These are phyloP conservation scores for Kurtzmaniella quercitrusa DNA, from an alignment of 1,139 yeast genomes.

Conservation along the genomic window DNA sequence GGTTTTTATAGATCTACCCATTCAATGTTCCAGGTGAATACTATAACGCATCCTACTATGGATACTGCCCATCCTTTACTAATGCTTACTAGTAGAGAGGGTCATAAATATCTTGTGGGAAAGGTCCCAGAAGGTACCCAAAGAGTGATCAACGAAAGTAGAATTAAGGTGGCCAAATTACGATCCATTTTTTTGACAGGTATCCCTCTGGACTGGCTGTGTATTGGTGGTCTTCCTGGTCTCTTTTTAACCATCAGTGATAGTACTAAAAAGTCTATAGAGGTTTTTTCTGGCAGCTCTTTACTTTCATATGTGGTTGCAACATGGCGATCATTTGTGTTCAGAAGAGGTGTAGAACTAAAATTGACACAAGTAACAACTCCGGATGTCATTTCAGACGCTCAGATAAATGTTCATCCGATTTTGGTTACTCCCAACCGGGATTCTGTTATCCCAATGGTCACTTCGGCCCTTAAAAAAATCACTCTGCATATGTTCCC, in stretches of 20 bases:
- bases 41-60: slow-evolving; percentile 53
- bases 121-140: slow-evolving; percentile 85
- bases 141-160: slow-evolving; percentile 56
- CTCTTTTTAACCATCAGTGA: slow-evolving; percentile 80
- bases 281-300: slow-evolving; percentile 32
- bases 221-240: slow-evolving; percentile 89
- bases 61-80: slow-evolving; percentile 61
- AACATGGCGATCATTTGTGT: slow-evolving; percentile 88
- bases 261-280: slow-evolving; percentile 55
- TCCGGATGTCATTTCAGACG: slow-evolving; percentile 42
- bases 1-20: slow-evolving; percentile 8
- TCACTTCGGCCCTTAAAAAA: slow-evolving; percentile 19
- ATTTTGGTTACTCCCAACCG: slow-evolving; percentile 30
- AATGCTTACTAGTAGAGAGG: slow-evolving; percentile 44
- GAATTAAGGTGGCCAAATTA: slow-evolving; percentile 51
- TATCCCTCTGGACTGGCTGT: slow-evolving; percentile 56
- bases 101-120: slow-evolving; percentile 71
- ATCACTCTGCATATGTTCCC: slow-evolving; percentile 49
- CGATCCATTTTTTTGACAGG: slow-evolving; percentile 76
- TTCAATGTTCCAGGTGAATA: slow-evolving; percentile 34
- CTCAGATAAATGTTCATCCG: slow-evolving; percentile 49
- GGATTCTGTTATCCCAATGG: not conserved
- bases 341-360: slow-evolving; percentile 68
- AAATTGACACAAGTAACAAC: slow-evolving; percentile 32
- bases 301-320: slow-evolving; percentile 55